A percentile compares a stretch with the other conserved stretches of the same genome.
Conservation (phyloP, 2,329 filamentous ascomycete genomes). For the Pseudogymnoascus pannorum region DNA sequence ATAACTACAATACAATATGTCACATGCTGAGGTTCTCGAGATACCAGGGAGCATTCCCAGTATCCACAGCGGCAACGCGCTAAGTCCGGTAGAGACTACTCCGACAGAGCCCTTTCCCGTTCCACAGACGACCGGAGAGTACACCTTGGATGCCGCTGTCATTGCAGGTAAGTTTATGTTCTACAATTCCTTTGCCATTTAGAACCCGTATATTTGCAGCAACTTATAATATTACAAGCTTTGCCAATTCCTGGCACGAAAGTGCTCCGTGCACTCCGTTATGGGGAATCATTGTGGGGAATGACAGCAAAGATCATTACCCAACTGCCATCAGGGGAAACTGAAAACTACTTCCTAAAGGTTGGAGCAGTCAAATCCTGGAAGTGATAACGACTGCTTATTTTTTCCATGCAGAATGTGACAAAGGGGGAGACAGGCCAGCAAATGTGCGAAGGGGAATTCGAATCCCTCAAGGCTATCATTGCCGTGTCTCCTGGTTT, state of each 20-base stretch:
- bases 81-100: neutral
- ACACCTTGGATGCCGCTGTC: neutral
- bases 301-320: neutral
- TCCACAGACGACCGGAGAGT: neutral
- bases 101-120: neutral
- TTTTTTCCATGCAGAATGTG: neutral
- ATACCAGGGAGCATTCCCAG: neutral
- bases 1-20: neutral
- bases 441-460: neutral
- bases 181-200: neutral
- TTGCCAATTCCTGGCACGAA: neutral
- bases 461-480: neutral
- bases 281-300: neutral
- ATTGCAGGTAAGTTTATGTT: neutral
- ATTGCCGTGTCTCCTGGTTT: slow-evolving; percentile 9
- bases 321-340: neutral
- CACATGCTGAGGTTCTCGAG: neutral
- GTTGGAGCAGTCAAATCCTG: neutral
- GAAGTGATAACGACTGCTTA: neutral
- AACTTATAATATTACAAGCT: neutral
- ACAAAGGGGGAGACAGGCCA: neutral
- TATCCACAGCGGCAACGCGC: neutral
- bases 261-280: neutral
- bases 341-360: neutral
- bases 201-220: neutral